These are phyloP conservation scores for Pneumocystis oryctolagi DNA, from an alignment of 1,139 yeast genomes.

Conservation along the genomic window DNA sequence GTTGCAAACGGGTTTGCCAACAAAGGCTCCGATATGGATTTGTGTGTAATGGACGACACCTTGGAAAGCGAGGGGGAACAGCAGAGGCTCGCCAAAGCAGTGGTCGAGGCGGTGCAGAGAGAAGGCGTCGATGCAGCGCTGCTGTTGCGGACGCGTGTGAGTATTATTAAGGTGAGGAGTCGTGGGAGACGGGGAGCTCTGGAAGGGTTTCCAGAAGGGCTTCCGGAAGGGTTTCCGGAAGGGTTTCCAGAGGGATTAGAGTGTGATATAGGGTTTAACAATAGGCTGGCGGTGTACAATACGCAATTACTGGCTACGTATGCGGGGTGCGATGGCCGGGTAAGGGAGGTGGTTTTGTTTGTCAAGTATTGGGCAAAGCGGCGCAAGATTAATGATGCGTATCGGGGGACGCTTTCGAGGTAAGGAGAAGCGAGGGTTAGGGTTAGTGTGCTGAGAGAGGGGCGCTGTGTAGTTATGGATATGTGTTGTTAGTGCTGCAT, in stretches of 20 bases:
- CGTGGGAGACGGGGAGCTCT: slow-evolving; percentile 7
- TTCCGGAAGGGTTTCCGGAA: not conserved
- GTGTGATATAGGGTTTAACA: slow-evolving; percentile 12
- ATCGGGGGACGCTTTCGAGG: slow-evolving; percentile 13
- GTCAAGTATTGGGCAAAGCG: slow-evolving; percentile 12
- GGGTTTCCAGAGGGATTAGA: slow-evolving; percentile 5
- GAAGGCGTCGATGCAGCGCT: slow-evolving; percentile 4
- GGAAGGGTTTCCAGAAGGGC: slow-evolving; percentile 1
- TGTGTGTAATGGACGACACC: slow-evolving; percentile 5
- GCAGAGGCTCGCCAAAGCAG: not conserved
- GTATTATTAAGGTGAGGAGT: slow-evolving; percentile 3
- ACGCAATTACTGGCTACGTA: slow-evolving; percentile 11
- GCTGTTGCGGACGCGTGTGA: not conserved
- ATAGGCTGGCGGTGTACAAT: slow-evolving; percentile 12
- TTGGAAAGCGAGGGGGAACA: too few species aligned
- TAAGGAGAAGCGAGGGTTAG: too few species aligned
- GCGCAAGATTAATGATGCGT: slow-evolving; percentile 12
- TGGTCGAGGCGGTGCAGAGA: slow-evolving; percentile 6
- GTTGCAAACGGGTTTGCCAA: slow-evolving; percentile 9
- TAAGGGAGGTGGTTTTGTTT: slow-evolving; percentile 8
- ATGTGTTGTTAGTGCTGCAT: slow-evolving; percentile 10
- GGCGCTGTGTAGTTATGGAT: slow-evolving; percentile 8
- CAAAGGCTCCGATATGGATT: slow-evolving; percentile 12
- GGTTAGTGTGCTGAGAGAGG: too few species aligned
- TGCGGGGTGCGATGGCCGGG: slow-evolving; percentile 9